Conservation (phyloP, 1,284 basidiomycete genomes). For the Cutaneotrichosporon cutaneum region DNA sequence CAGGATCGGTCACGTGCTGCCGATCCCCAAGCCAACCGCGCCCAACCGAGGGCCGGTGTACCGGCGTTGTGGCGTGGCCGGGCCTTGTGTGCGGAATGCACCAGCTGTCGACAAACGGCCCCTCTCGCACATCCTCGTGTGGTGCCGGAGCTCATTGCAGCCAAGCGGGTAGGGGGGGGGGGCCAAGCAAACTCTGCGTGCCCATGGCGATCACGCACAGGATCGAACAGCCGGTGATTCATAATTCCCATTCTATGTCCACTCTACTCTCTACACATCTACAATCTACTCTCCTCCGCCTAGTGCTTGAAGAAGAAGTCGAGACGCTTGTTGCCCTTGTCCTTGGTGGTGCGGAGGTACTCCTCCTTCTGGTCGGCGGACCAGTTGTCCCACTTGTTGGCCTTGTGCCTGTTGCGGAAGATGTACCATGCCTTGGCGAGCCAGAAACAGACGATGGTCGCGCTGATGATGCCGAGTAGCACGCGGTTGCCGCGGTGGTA, state of each 20-base stretch:
- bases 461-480: conserved; percentile 34
- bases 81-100: too few relatives aligned
- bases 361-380: conserved; percentile 31
- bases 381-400: conserved; percentile 35
- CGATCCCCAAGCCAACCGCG: too few relatives aligned
- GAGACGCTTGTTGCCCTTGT: conserved; percentile 39
- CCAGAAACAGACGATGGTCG: conserved; percentile 26
- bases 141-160: too few relatives aligned
- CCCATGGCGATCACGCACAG: too few relatives aligned
- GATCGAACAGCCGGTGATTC: too few relatives aligned
- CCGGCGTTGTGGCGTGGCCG: too few relatives aligned
- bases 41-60: too few relatives aligned
- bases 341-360: conserved; percentile 34
- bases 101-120: too few relatives aligned
- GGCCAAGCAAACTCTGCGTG: too few relatives aligned
- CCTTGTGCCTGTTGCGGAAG: conserved; percentile 31
- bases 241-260: neutral
- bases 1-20: neutral
- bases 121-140: too few relatives aligned
- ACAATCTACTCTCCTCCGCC: neutral
- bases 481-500: conserved; percentile 43
- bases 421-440: conserved; percentile 33
- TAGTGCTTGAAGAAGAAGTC: conserved; percentile 21
- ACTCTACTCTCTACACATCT: neutral
- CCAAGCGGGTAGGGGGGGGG: too few relatives aligned